phyloP scores from a whole-genome alignment of 805 yeast species.

The Candida loeiensis region DNA sequence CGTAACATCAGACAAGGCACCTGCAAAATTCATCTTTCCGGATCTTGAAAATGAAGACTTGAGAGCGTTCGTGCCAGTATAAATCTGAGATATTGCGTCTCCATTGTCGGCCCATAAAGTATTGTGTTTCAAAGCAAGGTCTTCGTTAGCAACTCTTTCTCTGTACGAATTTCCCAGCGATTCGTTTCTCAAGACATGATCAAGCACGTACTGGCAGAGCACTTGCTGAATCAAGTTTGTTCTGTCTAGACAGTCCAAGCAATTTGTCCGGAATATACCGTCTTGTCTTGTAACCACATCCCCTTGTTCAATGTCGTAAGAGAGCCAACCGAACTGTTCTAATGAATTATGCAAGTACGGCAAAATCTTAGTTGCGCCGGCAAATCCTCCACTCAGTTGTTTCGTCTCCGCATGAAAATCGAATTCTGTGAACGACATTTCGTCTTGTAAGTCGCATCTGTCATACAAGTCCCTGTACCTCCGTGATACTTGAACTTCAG shows the following conservation, averaged over 20 bases:
- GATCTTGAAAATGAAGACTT: slow-evolving; percentile 92
- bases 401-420: slow-evolving; percentile 94
- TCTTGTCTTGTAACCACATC: slow-evolving; percentile 70
- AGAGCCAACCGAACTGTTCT: slow-evolving; percentile 77
- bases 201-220: slow-evolving; percentile 68
- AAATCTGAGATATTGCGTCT: slow-evolving; percentile 60
- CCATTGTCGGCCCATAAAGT: slow-evolving; percentile 65
- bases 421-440: slow-evolving; percentile 64
- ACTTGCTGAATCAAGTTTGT: slow-evolving; percentile 89
- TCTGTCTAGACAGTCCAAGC: slow-evolving; percentile 91
- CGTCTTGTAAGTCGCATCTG: slow-evolving; percentile 21
- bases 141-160: slow-evolving; percentile 34
- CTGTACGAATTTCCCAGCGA: slow-evolving; percentile 20
- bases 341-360: slow-evolving; percentile 63
- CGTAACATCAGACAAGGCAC: slow-evolving; percentile 95
- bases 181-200: slow-evolving; percentile 30
- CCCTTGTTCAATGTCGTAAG: slow-evolving; percentile 56
- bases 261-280: slow-evolving; percentile 90
- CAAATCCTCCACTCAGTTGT: slow-evolving; percentile 71
- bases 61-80: slow-evolving; percentile 72
- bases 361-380: slow-evolving; percentile 70
- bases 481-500: slow-evolving; percentile 69
- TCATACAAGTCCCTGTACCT: slow-evolving; percentile 60
- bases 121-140: slow-evolving; percentile 39
- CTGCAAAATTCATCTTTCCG: slow-evolving; percentile 95